phyloP scores from a whole-genome alignment of 208 protist species.

The Acanthamoeba healyi region DNA sequence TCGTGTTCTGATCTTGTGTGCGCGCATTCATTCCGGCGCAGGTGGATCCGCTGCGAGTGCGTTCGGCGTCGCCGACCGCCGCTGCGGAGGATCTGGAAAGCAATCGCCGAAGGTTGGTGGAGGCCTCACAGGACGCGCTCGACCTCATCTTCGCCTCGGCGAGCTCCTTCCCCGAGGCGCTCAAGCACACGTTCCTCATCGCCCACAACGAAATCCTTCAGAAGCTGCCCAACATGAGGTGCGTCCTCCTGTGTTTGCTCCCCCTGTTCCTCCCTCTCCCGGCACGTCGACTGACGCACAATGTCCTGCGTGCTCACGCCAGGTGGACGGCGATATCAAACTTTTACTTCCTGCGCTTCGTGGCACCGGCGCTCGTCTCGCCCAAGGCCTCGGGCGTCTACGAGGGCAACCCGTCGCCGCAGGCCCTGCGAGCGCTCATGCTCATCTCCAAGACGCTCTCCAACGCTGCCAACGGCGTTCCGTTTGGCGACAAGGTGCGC shows the following conservation, averaged over 20 bases:
- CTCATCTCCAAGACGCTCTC: constrained; percentile 68
- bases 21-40: too few species aligned
- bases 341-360: constrained; percentile 72
- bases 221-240: constrained; percentile 36
- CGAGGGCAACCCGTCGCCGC: constrained; percentile 26
- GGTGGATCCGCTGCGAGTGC: constrained; percentile 63
- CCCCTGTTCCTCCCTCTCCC: neutral
- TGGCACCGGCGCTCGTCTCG: constrained; percentile 66
- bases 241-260: neutral
- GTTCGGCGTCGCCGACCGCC: neutral
- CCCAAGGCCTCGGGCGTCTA: constrained; percentile 55
- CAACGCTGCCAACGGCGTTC: constrained; percentile 60
- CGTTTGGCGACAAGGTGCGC: constrained; percentile 49
- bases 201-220: constrained; percentile 15
- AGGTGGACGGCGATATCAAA: constrained; percentile 47
- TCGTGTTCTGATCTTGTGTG: too few species aligned
- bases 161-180: constrained; percentile 20
- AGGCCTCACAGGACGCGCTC: constrained; percentile 69
- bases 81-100: constrained; percentile 12
- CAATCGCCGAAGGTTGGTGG: constrained; percentile 10
- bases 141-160: constrained; percentile 62
- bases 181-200: constrained; percentile 44
- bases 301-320: too few species aligned
- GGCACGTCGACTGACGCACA: too few species aligned
- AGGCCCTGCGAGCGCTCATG: constrained; percentile 52